Conservation (phyloP, 2,329 filamentous ascomycete genomes). For the Orbilia blumenaviensis region DNA sequence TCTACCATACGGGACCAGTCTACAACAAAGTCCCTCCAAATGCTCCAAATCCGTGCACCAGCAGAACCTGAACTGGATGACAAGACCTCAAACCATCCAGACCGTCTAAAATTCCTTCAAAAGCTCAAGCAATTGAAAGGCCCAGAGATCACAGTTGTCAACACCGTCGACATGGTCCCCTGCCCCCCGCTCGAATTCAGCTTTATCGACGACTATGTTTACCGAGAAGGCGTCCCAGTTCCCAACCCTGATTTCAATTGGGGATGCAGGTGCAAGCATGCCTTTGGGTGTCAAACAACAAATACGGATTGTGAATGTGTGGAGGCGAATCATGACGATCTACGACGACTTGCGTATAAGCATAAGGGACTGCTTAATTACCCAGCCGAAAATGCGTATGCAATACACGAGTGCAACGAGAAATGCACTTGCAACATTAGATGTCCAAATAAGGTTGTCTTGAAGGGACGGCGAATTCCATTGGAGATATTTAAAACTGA, state of each 20-base stretch:
- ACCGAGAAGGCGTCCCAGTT: slow-evolving; percentile 69
- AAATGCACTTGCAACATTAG: slow-evolving; percentile 71
- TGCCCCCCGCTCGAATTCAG: slow-evolving; percentile 70
- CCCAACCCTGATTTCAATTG: slow-evolving; percentile 71
- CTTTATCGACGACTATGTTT: slow-evolving; percentile 72
- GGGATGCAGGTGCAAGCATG: slow-evolving; percentile 72
- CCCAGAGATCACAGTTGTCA: slow-evolving; percentile 71
- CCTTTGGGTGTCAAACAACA: slow-evolving; percentile 58
- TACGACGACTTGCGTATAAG: slow-evolving; percentile 55
- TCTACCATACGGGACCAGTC: slow-evolving; percentile 17
- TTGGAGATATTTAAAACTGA: slow-evolving; percentile 79
- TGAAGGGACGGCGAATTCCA: slow-evolving; percentile 74
- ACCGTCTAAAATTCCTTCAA: slow-evolving; percentile 52
- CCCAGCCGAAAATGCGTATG: slow-evolving; percentile 43
- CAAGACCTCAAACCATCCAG: slow-evolving; percentile 46
- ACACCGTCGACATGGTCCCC: slow-evolving; percentile 69
- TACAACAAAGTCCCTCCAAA: slow-evolving; percentile 1
- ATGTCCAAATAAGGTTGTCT: slow-evolving; percentile 80
- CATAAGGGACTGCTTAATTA: slow-evolving; percentile 55
- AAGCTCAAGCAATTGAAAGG: slow-evolving; percentile 55
- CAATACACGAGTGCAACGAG: slow-evolving; percentile 83
- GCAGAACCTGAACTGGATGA: not conserved
- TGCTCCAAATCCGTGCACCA: slow-evolving; percentile 13
- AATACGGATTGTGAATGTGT: slow-evolving; percentile 75
- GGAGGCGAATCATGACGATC: slow-evolving; percentile 58